phyloP scores from a whole-genome alignment of 192 early-diverging fungal genomes.

The Coemansia guatemalensis region DNA sequence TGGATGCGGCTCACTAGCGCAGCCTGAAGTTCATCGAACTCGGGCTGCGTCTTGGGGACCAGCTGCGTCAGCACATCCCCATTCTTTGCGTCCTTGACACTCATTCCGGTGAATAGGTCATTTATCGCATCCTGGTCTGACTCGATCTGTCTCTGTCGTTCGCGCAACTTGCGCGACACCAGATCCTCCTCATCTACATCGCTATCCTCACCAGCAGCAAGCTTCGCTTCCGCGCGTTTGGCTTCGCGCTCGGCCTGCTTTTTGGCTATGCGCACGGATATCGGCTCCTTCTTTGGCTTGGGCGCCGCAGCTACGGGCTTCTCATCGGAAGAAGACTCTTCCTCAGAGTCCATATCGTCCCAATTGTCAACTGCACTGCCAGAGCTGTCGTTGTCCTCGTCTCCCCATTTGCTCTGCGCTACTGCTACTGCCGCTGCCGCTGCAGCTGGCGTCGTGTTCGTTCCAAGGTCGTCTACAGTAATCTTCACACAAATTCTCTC shows the following conservation, averaged over 20 bases:
- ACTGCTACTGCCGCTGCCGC: background rate
- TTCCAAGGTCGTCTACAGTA: constrained; percentile 15
- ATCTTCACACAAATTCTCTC: too few relatives aligned
- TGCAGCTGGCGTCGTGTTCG: constrained; percentile 6
- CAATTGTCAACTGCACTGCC: constrained; percentile 63
- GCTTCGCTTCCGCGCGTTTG: too few relatives aligned
- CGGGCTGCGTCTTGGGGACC: constrained; percentile 65
- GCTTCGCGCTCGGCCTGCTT: constrained; percentile 52
- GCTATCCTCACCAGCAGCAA: constrained; percentile 8
- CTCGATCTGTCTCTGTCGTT: constrained; percentile 59
- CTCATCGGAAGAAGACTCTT: constrained; percentile 34
- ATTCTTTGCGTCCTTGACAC: constrained; percentile 51
- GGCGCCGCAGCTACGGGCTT: constrained; percentile 30
- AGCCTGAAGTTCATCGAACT: constrained; percentile 65
- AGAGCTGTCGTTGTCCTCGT: constrained; percentile 65
- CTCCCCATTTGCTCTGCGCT: constrained; percentile 55
- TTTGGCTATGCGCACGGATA: constrained; percentile 62
- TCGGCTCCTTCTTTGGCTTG: constrained; percentile 52
- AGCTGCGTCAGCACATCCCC: constrained; percentile 38
- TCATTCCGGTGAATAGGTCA: constrained; percentile 65
- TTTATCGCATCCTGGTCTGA: constrained; percentile 63
- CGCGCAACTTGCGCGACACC: constrained; percentile 48
- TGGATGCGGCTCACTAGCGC: constrained; percentile 62
- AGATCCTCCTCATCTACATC: constrained; percentile 56
- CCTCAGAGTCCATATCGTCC: constrained; percentile 59